A percentile compares a stretch with the other conserved stretches of the same genome.
Evolutionary conservation across 2,329 filamentous ascomycete species (phyloP).

Genomic region (Rhinocladiella similis): DNA sequence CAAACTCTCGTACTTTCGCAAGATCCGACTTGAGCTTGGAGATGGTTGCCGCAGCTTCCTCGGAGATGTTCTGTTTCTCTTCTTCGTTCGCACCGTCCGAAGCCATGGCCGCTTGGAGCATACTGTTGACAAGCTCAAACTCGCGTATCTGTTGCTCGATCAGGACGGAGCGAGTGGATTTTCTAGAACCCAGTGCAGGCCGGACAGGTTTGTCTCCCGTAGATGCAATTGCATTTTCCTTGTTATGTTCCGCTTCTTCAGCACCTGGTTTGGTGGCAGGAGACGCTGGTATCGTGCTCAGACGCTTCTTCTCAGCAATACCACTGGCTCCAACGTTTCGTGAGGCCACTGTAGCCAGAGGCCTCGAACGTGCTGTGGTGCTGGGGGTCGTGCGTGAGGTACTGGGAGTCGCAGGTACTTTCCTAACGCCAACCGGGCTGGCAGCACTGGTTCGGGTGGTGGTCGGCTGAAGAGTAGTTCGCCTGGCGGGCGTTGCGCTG

Average conservation of each 20-base stretch:
- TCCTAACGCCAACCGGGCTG: constrained; percentile 37
- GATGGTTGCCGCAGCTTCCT: constrained; percentile 28
- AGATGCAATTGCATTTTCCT: constrained; percentile 14
- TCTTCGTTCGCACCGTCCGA: constrained; percentile 31
- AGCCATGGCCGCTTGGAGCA: constrained; percentile 34
- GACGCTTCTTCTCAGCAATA: constrained; percentile 36
- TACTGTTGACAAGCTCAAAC: constrained; percentile 32
- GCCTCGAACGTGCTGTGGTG: constrained; percentile 32
- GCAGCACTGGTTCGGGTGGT: constrained; percentile 37
- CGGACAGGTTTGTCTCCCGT: constrained; percentile 14
- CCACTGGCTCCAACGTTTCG: constrained; percentile 26
- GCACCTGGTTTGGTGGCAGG: constrained; percentile 33
- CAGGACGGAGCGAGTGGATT: constrained; percentile 32
- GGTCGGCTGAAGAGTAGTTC: constrained; percentile 13
- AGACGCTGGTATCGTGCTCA: constrained; percentile 37
- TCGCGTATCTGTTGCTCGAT: constrained; percentile 34
- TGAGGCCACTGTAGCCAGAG: constrained; percentile 29
- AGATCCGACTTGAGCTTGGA: constrained; percentile 30
- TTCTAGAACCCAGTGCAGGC: constrained; percentile 25
- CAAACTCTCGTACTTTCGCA: constrained; percentile 27
- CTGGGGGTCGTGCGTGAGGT: constrained; percentile 30
- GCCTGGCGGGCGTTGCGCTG: constrained; percentile 18
- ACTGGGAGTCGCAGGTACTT: constrained; percentile 29
- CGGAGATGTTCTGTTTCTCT: constrained; percentile 28
- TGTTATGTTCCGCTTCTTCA: constrained; percentile 33